Percentiles rank a stretch among this genome's conserved stretches.
Conservation (phyloP, 1,284 basidiomycete species). For the Marasmius sp. region DNA sequence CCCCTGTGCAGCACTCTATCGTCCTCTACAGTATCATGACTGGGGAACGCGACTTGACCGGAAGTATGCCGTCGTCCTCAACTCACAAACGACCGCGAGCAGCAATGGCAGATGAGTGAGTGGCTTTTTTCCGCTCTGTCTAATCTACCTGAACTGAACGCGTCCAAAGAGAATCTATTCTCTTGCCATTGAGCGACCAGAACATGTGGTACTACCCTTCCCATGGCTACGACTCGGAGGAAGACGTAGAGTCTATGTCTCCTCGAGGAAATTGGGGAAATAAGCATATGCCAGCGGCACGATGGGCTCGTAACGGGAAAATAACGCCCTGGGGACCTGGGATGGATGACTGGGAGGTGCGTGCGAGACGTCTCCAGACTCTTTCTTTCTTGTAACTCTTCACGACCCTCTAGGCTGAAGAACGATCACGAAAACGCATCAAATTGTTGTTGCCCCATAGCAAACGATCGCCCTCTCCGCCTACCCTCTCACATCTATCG, state of each 20-base stretch:
- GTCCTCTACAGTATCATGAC: background rate
- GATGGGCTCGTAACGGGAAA: constrained; percentile 78
- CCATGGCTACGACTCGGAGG: constrained; percentile 62
- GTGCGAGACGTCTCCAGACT: constrained; percentile 22
- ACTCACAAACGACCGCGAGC: constrained; percentile 8
- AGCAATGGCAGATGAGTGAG: constrained; percentile 6
- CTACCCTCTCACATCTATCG: constrained; percentile 52
- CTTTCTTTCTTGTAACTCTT: constrained; percentile 12
- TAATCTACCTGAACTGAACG: constrained; percentile 10
- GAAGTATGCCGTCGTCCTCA: background rate
- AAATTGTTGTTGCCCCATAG: constrained; percentile 61
- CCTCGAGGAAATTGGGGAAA: constrained; percentile 77
- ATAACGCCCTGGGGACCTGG: constrained; percentile 76
- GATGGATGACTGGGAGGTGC: constrained; percentile 80
- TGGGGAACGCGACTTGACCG: constrained; percentile 2
- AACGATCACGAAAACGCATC: constrained; percentile 76
- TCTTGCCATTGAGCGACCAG: constrained; percentile 62
- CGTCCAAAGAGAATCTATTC: constrained; percentile 30
- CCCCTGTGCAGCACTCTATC: too few species aligned
- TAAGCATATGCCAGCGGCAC: constrained; percentile 64
- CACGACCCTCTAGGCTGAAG: constrained; percentile 55
- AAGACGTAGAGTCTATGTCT: constrained; percentile 44
- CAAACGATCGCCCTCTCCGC: constrained; percentile 57
- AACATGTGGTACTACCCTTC: constrained; percentile 80
- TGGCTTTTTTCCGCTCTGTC: background rate